Conservation (phyloP, 208 protist species). For the Leishmania guyanensis region DNA sequence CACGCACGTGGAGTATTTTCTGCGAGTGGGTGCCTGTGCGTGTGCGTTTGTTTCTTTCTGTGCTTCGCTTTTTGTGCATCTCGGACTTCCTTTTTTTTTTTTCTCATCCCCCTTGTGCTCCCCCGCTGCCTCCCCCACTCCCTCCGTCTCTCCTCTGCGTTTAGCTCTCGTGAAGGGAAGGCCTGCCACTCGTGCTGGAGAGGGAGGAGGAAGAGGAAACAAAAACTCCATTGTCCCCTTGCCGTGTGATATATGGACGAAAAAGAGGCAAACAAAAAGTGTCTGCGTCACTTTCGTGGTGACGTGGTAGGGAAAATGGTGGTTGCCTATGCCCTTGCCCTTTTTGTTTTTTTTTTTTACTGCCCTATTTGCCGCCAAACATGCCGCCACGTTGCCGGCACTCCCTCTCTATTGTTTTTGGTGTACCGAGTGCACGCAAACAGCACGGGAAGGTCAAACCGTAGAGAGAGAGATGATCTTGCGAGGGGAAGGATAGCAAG, state of each 20-base stretch:
- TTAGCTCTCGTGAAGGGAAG: background rate
- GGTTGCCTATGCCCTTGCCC: background rate
- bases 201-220: background rate
- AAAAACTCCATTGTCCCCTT: too few relatives aligned
- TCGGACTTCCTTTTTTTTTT: background rate
- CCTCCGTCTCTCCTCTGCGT: background rate
- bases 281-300: background rate
- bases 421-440: too few relatives aligned
- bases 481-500: background rate
- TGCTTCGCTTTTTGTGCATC: conserved; percentile 2
- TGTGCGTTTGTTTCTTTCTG: background rate
- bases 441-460: background rate
- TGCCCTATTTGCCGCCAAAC: background rate
- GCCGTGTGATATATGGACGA: too few relatives aligned
- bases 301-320: background rate
- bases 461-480: background rate
- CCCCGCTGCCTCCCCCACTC: background rate
- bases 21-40: background rate
- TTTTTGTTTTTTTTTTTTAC: background rate
- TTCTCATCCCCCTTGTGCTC: background rate
- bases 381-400: background rate
- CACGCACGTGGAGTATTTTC: background rate
- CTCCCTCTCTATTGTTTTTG: background rate
- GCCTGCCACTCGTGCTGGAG: background rate
- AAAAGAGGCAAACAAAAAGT: too few relatives aligned